These are phyloP conservation scores for Trichoderma parareesei DNA, from an alignment of 495 filamentous ascomycete species.

Conservation along the genomic window DNA sequence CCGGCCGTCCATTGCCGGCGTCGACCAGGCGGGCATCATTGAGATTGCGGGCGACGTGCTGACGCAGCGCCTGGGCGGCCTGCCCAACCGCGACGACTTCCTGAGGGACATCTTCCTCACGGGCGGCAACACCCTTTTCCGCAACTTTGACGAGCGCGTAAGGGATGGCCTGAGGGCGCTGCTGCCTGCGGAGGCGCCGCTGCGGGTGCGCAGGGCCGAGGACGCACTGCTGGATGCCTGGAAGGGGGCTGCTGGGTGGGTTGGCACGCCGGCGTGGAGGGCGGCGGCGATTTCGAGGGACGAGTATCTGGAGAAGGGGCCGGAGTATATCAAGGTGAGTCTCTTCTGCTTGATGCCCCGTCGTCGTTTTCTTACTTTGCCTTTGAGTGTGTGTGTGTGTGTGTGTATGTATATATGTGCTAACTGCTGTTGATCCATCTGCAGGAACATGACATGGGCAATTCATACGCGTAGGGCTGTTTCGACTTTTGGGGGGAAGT, in stretches of 20 bases:
- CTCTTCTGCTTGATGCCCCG: constrained; percentile 5
- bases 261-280: constrained; percentile 39
- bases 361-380: background rate
- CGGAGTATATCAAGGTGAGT: constrained; percentile 75
- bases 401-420: constrained; percentile 11
- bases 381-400: background rate
- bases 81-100: constrained; percentile 51
- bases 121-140: constrained; percentile 83
- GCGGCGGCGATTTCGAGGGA: constrained; percentile 51
- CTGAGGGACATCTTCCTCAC: constrained; percentile 87
- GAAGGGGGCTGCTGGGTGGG: constrained; percentile 86
- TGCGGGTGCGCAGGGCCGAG: constrained; percentile 59
- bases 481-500: background rate
- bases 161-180: constrained; percentile 60
- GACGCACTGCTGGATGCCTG: constrained; percentile 81
- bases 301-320: constrained; percentile 78
- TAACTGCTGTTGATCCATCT: background rate
- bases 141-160: constrained; percentile 79
- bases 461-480: constrained; percentile 39
- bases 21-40: constrained; percentile 88
- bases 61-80: constrained; percentile 58
- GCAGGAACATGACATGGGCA: constrained; percentile 77
- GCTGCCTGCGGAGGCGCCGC: constrained; percentile 56
- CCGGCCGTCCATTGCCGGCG: constrained; percentile 82
- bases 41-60: constrained; percentile 85